Evolutionary conservation across 2,329 filamentous ascomycete species (phyloP), one percentile per base, ranked within the genome.

Genomic region (Corniculantispora saksenae): DNA sequence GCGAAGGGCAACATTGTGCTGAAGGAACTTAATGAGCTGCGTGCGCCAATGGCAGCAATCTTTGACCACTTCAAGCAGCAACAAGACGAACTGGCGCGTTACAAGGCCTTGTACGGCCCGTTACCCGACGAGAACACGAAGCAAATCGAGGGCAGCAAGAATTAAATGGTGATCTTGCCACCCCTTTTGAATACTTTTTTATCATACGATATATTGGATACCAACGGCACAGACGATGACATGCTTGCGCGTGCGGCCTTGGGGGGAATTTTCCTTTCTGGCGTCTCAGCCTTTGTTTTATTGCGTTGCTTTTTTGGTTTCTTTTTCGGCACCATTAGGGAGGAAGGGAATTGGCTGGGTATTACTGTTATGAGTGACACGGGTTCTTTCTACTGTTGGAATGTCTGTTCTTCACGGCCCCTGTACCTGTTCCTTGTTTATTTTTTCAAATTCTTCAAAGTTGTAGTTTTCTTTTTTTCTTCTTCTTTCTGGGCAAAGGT

Each of bases 41-140:
- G 92, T 13, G 90, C 87, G 23, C 91, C 93, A 3, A 97, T 97
- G 84, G 77, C 83, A 13, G 86, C 89, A 19, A 84, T 97, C 23
- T 81, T 96, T 23, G 79, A 80, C 51, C 83, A 84, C 51, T 81
- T 94, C 38, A 79, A 84, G 43, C 76, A 80, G 35, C 86, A 91
- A 72, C 78, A 92, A 65, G 81, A 82, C 35, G 87, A 93, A 73
- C 80, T 93, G 56, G 82, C 87, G 72, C 78, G 76, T 65, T 89
- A 91, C 76, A 88, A 84, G 72, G 79, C 79, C 35, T 78, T 74
- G 58, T 87, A 81, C 67, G 86, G 85, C 48, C 75, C 78, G 6
- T 72, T 87, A 40, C 70, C 71, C 19, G 43, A 61, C 43, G 56
- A 66, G 13, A 45, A 47, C 9, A 51, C 45, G 25, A 62, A 61